A percentile compares a stretch with the other conserved stretches of the same genome.
Evolutionary conservation across 306 rosid species (phyloP).

Genomic region (Styphnolobium japonicum): DNA sequence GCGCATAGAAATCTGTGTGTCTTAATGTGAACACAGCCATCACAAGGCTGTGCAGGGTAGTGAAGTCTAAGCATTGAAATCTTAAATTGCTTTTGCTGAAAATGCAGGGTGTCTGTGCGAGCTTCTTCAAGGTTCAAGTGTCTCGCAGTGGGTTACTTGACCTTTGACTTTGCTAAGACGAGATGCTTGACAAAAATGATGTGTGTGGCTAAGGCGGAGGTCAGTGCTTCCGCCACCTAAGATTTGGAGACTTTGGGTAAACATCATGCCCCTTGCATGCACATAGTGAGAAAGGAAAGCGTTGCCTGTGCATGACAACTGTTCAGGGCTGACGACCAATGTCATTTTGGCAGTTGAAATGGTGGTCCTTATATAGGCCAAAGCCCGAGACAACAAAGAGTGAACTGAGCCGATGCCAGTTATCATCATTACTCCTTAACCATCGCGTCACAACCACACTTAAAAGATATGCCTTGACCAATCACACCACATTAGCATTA

Average conservation of each 20-base stretch:
- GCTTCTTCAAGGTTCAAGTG: not conserved
- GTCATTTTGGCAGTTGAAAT: not conserved
- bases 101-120: not conserved
- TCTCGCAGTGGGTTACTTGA: not conserved
- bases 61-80: not conserved
- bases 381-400: conserved; percentile 12
- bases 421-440: not conserved
- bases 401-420: not conserved
- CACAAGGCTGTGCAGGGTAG: not conserved
- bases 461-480: not conserved
- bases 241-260: too few relatives aligned
- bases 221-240: not conserved
- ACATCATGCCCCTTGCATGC: not conserved
- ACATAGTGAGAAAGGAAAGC: not conserved
- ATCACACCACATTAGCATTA: not conserved
- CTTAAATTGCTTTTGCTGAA: not conserved
- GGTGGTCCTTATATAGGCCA: not conserved
- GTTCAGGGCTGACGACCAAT: not conserved
- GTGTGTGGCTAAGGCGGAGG: not conserved
- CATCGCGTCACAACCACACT: not conserved
- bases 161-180: not conserved
- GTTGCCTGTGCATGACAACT: not conserved
- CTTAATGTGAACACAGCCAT: not conserved
- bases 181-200: not conserved
- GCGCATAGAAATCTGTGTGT: not conserved